Evolutionary conservation across 306 rosid species (phyloP).

Genomic region (Pachyrhizus erosus): DNA sequence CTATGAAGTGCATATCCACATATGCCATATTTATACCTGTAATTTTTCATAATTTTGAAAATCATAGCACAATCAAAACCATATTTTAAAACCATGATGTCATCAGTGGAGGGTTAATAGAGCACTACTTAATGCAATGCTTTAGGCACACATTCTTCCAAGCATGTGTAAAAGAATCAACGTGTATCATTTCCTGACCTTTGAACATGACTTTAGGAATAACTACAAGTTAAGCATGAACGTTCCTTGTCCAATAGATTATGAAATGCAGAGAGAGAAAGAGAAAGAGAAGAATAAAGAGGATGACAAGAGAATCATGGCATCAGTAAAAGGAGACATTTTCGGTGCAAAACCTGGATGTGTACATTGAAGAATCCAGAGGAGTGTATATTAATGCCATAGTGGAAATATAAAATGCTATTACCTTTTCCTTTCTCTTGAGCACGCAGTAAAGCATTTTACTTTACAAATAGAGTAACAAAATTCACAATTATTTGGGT

Average conservation of each 20-base stretch:
- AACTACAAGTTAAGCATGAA: neutral
- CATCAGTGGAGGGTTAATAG: neutral
- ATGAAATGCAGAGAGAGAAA: conserved; percentile 17
- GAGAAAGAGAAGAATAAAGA: conserved; percentile 32
- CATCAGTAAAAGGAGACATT: conserved; percentile 34
- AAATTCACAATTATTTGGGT: neutral
- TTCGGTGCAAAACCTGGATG: conserved; percentile 28
- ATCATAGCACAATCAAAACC: neutral
- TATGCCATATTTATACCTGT: neutral
- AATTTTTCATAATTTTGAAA: neutral
- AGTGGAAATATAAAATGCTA: neutral
- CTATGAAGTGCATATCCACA: conserved; percentile 14
- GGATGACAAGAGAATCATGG: conserved; percentile 6
- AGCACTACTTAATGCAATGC: neutral
- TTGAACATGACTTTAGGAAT: conserved; percentile 38
- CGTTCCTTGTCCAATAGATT: neutral
- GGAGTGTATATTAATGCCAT: neutral
- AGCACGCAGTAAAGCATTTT: neutral
- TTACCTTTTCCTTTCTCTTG: neutral
- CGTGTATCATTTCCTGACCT: conserved; percentile 38
- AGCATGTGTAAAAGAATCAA: neutral
- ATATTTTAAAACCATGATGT: neutral
- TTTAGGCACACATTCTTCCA: neutral
- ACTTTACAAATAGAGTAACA: neutral
- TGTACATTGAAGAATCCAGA: neutral